A percentile compares a stretch with the other conserved stretches of the same genome.
Evolutionary conservation across 371 early-diverging fungal species (phyloP).

Genomic region (Blastocladiella emersonii): DNA sequence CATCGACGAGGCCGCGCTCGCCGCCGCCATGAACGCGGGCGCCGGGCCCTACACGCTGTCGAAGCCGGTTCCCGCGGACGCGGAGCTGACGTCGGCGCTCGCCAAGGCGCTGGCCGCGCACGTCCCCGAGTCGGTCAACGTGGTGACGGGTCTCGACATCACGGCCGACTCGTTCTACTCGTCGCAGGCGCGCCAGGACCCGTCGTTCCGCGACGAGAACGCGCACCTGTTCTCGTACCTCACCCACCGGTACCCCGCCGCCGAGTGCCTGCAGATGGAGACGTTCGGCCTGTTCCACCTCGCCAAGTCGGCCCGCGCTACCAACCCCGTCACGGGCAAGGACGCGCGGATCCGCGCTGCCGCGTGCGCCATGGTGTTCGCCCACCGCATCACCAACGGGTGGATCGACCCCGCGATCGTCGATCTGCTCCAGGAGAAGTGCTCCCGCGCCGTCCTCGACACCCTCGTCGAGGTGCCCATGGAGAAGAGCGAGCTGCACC

Average conservation of each 20-base stretch:
- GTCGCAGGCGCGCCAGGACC: slow-evolving; percentile 68
- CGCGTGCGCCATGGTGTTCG: slow-evolving; percentile 75
- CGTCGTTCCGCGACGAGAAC: slow-evolving; percentile 70
- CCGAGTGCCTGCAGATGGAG: slow-evolving; percentile 83
- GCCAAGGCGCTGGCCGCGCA: slow-evolving; percentile 10
- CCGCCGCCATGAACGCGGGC: slow-evolving; percentile 13
- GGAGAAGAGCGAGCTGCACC: slow-evolving; percentile 30
- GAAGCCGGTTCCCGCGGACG: slow-evolving; percentile 44
- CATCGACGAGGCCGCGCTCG: slow-evolving; percentile 3
- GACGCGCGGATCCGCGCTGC: slow-evolving; percentile 44
- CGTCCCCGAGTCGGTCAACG: slow-evolving; percentile 21
- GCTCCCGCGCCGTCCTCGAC: slow-evolving; percentile 59
- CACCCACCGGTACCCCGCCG: slow-evolving; percentile 34
- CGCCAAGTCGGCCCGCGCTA: slow-evolving; percentile 28
- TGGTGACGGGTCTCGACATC: slow-evolving; percentile 58
- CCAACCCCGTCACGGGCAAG: slow-evolving; percentile 12
- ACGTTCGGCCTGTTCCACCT: slow-evolving; percentile 71
- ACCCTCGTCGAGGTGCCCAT: slow-evolving; percentile 35
- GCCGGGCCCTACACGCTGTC: slow-evolving; percentile 51
- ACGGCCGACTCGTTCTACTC: slow-evolving; percentile 85
- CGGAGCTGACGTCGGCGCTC: slow-evolving; percentile 26
- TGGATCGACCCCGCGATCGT: slow-evolving; percentile 58
- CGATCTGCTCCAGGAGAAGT: slow-evolving; percentile 38
- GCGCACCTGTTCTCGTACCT: slow-evolving; percentile 37
- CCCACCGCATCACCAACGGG: slow-evolving; percentile 52